Conservation (phyloP, 495 filamentous ascomycete species). For the Podospora appendiculata region DNA sequence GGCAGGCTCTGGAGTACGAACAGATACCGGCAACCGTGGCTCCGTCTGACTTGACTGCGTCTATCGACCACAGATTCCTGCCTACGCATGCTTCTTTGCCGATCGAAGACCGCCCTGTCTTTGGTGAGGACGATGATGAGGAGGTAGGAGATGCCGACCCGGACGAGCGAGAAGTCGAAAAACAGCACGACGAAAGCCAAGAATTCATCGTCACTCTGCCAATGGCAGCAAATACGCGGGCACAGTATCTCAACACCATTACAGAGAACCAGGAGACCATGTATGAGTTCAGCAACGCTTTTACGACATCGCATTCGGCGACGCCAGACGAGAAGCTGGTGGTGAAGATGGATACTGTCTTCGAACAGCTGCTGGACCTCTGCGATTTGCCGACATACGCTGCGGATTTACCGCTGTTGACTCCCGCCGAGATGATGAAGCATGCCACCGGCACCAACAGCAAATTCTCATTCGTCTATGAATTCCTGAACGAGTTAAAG, state of each 20-base stretch:
- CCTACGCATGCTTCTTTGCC: slow-evolving; percentile 14
- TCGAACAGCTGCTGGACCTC: slow-evolving; percentile 28
- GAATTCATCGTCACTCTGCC: slow-evolving; percentile 35
- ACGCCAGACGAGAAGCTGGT: slow-evolving; percentile 18
- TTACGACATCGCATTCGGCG: slow-evolving; percentile 7
- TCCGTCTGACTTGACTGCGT: slow-evolving; percentile 28
- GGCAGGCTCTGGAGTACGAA: slow-evolving; percentile 1
- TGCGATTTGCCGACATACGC: slow-evolving; percentile 36
- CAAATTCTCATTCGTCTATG: slow-evolving; percentile 39
- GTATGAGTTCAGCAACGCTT: slow-evolving; percentile 22
- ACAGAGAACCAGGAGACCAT: slow-evolving; percentile 26
- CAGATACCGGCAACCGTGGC: slow-evolving; percentile 25
- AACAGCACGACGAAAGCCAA: background rate
- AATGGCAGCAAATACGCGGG: slow-evolving; percentile 26
- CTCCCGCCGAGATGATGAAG: slow-evolving; percentile 21
- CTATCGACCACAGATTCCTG: slow-evolving; percentile 21
- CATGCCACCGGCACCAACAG: slow-evolving; percentile 32
- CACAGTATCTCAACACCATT: slow-evolving; percentile 32
- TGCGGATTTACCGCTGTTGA: slow-evolving; percentile 21
- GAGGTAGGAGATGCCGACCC: slow-evolving; percentile 1
- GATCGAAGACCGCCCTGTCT: slow-evolving; percentile 1
- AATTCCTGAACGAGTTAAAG: slow-evolving; percentile 26
- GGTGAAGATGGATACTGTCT: slow-evolving; percentile 28
- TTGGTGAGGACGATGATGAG: slow-evolving; percentile 1
- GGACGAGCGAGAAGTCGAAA: background rate